A percentile compares a stretch with the other conserved stretches of the same genome.
Conservation (phyloP, 768 basidiomycete genomes). For the Tulasnella sp. region DNA sequence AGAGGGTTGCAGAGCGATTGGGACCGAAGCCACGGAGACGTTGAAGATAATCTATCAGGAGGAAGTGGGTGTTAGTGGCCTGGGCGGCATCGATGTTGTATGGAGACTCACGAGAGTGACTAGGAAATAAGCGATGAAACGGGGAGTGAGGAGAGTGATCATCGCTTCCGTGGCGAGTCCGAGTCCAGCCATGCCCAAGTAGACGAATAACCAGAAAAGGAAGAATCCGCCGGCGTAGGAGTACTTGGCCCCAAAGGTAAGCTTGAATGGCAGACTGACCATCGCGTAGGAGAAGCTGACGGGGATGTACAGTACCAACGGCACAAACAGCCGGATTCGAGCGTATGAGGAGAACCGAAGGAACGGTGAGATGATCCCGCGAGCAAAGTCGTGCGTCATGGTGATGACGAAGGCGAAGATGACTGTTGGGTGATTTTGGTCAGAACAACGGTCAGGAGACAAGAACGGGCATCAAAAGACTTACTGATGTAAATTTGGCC, state of each 20-base stretch:
- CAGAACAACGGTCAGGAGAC: too few relatives aligned
- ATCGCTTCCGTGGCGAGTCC: slow-evolving; percentile 46
- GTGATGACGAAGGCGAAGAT: slow-evolving; percentile 35
- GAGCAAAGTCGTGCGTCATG: slow-evolving; percentile 44
- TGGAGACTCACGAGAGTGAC: slow-evolving; percentile 36
- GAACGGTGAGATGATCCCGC: slow-evolving; percentile 46
- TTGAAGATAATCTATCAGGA: slow-evolving; percentile 59
- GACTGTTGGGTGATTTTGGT: neutral
- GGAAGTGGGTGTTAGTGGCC: slow-evolving; percentile 36
- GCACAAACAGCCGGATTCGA: slow-evolving; percentile 45
- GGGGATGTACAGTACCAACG: slow-evolving; percentile 46
- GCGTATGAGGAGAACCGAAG: slow-evolving; percentile 46
- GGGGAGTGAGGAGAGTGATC: slow-evolving; percentile 45
- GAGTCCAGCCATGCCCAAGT: slow-evolving; percentile 44
- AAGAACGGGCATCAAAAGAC: slow-evolving; percentile 39
- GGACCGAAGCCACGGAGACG: slow-evolving; percentile 50
- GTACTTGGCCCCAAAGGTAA: slow-evolving; percentile 49
- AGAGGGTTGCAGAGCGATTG: slow-evolving; percentile 51
- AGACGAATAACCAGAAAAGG: slow-evolving; percentile 46
- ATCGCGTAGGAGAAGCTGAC: slow-evolving; percentile 51
- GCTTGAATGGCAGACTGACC: slow-evolving; percentile 50
- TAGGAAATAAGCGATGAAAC: slow-evolving; percentile 46
- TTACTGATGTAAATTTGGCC: slow-evolving; percentile 39
- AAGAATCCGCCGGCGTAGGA: slow-evolving; percentile 45
- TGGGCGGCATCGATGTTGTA: too few relatives aligned